Percentiles rank a stretch among this genome's conserved stretches.
Conservation (phyloP, 768 basidiomycete species). For the Boletus reticuloceps region DNA sequence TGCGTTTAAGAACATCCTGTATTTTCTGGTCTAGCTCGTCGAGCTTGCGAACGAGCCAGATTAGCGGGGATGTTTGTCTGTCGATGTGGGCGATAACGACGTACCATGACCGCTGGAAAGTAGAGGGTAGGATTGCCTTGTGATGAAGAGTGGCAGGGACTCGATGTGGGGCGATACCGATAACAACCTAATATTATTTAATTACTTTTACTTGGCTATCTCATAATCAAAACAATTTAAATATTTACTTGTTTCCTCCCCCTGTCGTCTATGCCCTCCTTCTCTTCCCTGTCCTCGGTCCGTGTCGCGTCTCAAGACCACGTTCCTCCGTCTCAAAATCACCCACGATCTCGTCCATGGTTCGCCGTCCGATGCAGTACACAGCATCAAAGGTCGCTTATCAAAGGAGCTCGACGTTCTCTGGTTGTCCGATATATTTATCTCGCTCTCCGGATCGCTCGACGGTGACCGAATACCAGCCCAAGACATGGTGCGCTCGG, state of each 20-base stretch:
- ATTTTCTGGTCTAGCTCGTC: conserved; percentile 89
- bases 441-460: conserved; percentile 54
- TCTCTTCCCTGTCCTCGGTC: conserved; percentile 32
- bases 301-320: conserved; percentile 45
- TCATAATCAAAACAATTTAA: conserved; percentile 17
- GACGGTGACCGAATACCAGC: conserved; percentile 42
- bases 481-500: conserved; percentile 45
- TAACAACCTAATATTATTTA: conserved; percentile 18
- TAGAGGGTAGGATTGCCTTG: conserved; percentile 11
- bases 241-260: conserved; percentile 6
- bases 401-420: conserved; percentile 47
- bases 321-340: conserved; percentile 44
- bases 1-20: conserved; percentile 84
- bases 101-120: conserved; percentile 31
- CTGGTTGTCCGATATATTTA: conserved; percentile 45
- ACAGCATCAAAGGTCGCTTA: conserved; percentile 33
- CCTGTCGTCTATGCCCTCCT: conserved; percentile 29
- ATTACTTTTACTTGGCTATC: conserved; percentile 26
- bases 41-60: conserved; percentile 18
- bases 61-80: conserved; percentile 1
- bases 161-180: conserved; percentile 26
- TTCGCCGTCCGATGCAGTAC: conserved; percentile 28
- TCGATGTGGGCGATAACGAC: conserved; percentile 13
- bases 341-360: conserved; percentile 42
- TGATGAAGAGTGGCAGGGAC: conserved; percentile 10